These are phyloP conservation scores for Cercophora newfieldiana DNA, from an alignment of 495 filamentous ascomycete genomes.

Conservation along the genomic window DNA sequence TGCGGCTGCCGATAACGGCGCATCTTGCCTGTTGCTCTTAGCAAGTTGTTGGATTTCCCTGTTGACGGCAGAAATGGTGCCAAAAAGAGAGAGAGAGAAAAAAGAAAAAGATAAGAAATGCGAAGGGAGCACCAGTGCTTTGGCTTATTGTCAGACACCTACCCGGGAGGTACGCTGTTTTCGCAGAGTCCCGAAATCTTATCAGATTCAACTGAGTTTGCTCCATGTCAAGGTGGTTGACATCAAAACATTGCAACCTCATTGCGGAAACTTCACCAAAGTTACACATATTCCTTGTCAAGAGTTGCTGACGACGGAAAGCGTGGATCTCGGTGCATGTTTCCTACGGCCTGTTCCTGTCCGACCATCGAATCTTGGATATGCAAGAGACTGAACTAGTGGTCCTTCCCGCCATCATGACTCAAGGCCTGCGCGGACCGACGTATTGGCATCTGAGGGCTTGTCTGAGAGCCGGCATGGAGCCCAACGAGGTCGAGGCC, in stretches of 20 bases:
- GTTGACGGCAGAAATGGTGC: too few species aligned
- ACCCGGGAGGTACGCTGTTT: too few species aligned
- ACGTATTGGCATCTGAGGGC: conserved; percentile 16
- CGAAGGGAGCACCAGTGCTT: too few species aligned
- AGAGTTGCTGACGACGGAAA: conserved; percentile 1
- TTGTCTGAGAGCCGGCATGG: conserved; percentile 15
- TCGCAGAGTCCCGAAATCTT: too few species aligned
- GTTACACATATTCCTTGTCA: too few species aligned
- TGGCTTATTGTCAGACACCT: too few species aligned
- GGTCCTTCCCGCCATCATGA: conserved; percentile 12
- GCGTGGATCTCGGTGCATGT: conserved; percentile 13
- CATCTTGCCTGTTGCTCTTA: neutral
- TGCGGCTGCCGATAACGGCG: neutral
- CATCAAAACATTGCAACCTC: too few species aligned
- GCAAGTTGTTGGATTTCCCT: neutral
- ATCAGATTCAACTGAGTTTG: too few species aligned
- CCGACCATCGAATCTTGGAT: conserved; percentile 9
- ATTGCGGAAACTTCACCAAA: too few species aligned
- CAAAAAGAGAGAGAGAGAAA: too few species aligned
- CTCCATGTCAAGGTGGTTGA: too few species aligned
- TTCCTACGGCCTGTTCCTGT: conserved; percentile 14
- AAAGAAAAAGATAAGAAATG: too few species aligned
- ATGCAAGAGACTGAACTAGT: conserved; percentile 15
- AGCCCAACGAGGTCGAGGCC: conserved; percentile 7
- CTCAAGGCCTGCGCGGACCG: conserved; percentile 5